Conservation (phyloP, 1,139 yeast species). For the Diutina ranongensis region DNA sequence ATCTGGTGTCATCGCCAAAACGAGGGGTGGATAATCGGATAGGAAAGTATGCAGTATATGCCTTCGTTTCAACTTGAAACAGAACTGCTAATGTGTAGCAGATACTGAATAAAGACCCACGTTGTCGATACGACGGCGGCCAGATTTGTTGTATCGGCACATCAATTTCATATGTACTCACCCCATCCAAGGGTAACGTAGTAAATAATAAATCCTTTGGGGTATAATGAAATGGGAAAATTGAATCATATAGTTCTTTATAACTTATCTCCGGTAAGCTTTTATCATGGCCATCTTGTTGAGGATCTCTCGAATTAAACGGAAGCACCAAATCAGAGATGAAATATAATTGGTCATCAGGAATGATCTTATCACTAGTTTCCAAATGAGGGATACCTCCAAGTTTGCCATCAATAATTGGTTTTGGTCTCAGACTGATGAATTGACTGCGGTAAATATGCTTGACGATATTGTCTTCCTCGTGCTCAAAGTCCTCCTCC, state of each 20-base stretch:
- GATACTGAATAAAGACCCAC: not conserved
- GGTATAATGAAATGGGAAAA: slow-evolving; percentile 2
- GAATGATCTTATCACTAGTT: not conserved
- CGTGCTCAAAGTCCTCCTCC: not conserved
- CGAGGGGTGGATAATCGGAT: not conserved
- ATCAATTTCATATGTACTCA: too few relatives aligned
- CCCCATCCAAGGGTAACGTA: not conserved
- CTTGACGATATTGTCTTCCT: not conserved
- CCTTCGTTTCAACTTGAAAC: not conserved
- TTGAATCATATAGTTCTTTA: not conserved
- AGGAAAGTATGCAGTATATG: slow-evolving; percentile 1
- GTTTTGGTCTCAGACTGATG: not conserved
- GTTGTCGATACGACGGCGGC: not conserved
- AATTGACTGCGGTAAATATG: not conserved
- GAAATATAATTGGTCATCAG: not conserved
- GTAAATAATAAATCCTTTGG: not conserved
- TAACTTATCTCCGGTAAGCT: not conserved
- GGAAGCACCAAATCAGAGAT: slow-evolving; percentile 4
- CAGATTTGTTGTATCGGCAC: not conserved
- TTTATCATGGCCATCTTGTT: not conserved
- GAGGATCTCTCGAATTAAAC: not conserved
- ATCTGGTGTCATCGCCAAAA: not conserved
- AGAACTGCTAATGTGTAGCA: slow-evolving; percentile 2
- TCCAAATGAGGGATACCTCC: slow-evolving; percentile 5
- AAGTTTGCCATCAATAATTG: not conserved